Conservation (phyloP, 306 rosid species). For the Vachellia pachyceras region DNA sequence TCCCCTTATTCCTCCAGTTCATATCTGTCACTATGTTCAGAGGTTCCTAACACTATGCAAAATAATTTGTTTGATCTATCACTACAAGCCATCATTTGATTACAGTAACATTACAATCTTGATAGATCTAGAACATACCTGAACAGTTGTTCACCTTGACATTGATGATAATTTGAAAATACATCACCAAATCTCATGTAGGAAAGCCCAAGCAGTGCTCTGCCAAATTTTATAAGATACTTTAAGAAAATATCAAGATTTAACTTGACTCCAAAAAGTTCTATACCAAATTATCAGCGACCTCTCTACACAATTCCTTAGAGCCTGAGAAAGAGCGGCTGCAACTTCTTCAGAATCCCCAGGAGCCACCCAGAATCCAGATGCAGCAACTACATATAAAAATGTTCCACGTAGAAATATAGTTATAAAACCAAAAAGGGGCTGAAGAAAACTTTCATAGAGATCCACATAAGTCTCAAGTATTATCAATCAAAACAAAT, state of each 20-base stretch:
- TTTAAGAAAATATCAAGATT: conserved; percentile 42
- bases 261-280: conserved; percentile 34
- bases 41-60: background rate
- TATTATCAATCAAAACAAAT: background rate
- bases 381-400: conserved; percentile 75
- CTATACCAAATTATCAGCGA: conserved; percentile 34
- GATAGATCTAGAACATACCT: conserved; percentile 57
- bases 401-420: conserved; percentile 30
- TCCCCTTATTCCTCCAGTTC: background rate
- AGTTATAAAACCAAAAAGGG: conserved; percentile 24
- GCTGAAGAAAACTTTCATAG: conserved; percentile 3
- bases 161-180: conserved; percentile 74
- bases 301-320: conserved; percentile 92
- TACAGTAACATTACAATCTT: conserved; percentile 18
- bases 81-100: conserved; percentile 14
- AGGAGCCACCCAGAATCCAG: conserved; percentile 93
- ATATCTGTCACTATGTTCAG: background rate
- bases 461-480: conserved; percentile 5
- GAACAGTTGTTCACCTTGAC: conserved; percentile 78
- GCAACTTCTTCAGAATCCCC: conserved; percentile 99
- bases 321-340: conserved; percentile 92
- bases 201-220: conserved; percentile 72
- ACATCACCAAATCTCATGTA: conserved; percentile 97
- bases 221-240: conserved; percentile 52
- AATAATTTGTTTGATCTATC: conserved; percentile 23